phyloP scores from a whole-genome alignment of 2,329 filamentous ascomycete species.

The Colletotrichum coccodes region DNA sequence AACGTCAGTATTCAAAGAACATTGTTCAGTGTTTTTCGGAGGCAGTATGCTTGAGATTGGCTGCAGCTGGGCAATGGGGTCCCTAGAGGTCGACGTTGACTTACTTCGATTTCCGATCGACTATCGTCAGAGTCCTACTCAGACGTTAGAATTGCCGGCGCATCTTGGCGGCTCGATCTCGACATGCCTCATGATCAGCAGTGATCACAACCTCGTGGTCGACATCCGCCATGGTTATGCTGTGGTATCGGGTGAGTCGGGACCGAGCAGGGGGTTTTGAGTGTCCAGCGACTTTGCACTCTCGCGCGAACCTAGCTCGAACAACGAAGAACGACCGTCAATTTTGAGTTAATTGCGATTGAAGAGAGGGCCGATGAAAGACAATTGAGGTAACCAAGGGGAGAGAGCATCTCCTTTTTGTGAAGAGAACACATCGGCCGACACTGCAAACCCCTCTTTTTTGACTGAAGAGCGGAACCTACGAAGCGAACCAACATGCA shows the following conservation, averaged over 20 bases:
- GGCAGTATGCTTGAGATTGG: background rate
- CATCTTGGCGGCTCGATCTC: background rate
- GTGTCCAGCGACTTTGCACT: too few species aligned
- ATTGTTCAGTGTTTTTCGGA: too few species aligned
- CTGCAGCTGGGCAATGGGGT: background rate
- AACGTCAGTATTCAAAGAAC: too few species aligned
- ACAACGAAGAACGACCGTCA: background rate
- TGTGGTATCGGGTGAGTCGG: background rate
- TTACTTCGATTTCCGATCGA: background rate
- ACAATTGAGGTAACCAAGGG: background rate
- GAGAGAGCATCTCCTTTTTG: background rate
- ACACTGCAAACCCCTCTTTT: background rate
- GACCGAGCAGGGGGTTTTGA: background rate
- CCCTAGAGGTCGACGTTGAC: background rate
- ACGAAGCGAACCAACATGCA: slow-evolving; percentile 12
- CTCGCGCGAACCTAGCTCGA: background rate
- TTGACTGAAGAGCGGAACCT: background rate
- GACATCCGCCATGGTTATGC: background rate
- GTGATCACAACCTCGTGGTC: background rate
- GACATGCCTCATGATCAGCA: background rate
- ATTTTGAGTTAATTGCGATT: background rate
- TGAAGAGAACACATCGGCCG: background rate
- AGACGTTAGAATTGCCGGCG: background rate
- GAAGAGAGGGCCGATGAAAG: background rate
- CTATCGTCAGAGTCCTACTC: background rate